These are phyloP conservation scores for Centaurea solstitialis DNA, from an alignment of 129 eudicot genomes.

Conservation along the genomic window DNA sequence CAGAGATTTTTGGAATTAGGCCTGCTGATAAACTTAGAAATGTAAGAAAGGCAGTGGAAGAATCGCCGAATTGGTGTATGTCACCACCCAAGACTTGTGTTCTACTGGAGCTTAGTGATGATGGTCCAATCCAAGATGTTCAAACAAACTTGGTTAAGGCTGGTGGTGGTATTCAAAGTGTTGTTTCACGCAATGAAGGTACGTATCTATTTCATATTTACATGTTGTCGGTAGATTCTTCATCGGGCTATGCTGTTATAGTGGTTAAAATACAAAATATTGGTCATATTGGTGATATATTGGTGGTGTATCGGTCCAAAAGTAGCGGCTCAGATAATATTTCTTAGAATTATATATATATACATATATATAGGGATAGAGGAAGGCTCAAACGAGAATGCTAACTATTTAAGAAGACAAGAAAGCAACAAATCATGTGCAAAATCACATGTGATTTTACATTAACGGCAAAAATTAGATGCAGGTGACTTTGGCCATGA, in stretches of 20 bases:
- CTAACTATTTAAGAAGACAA: too few species aligned
- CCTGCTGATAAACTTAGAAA: slow-evolving; percentile 31
- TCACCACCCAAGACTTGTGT: slow-evolving; percentile 92
- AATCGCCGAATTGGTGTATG: slow-evolving; percentile 71
- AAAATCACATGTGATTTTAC: too few species aligned
- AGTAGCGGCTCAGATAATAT: too few species aligned
- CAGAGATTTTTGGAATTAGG: slow-evolving; percentile 60
- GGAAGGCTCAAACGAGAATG: too few species aligned
- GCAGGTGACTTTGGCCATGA: too few species aligned
- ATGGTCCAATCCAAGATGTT: slow-evolving; percentile 32
- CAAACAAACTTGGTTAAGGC: slow-evolving; percentile 18
- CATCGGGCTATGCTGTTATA: not conserved
- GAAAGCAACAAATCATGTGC: too few species aligned
- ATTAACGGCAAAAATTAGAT: too few species aligned
- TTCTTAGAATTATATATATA: too few species aligned
- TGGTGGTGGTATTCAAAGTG: slow-evolving; percentile 13
- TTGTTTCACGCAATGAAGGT: slow-evolving; percentile 45
- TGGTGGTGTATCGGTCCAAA: too few species aligned
- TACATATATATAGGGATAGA: too few species aligned
- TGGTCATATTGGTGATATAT: too few species aligned
- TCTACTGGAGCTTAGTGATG: slow-evolving; percentile 74
- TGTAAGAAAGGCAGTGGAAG: slow-evolving; percentile 53
- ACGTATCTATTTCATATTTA: not conserved
- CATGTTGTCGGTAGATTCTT: not conserved
- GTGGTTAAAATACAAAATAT: too few species aligned